Evolutionary conservation across 768 basidiomycete species (phyloP).

Genomic region (Cystofilobasidium capitatum): DNA sequence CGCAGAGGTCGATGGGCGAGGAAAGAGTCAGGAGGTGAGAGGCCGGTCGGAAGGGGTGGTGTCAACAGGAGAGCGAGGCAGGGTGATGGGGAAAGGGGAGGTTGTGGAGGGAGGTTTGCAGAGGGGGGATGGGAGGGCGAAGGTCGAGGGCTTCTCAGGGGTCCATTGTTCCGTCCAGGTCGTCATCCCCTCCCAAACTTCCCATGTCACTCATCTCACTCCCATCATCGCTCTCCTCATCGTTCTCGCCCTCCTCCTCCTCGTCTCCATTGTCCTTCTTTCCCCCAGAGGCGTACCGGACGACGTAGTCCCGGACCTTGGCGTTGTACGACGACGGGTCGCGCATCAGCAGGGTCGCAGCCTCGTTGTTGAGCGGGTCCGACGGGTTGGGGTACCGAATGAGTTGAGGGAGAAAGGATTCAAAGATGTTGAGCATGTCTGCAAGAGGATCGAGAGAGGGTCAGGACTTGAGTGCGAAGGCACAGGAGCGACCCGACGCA

Average conservation of each 20-base stretch:
- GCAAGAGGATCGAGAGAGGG: background rate
- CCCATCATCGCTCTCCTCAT: constrained; percentile 54
- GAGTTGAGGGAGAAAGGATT: constrained; percentile 93
- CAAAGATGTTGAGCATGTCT: constrained; percentile 99
- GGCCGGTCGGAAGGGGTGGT: no score
- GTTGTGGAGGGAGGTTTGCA: no score
- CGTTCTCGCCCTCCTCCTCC: constrained; percentile 45
- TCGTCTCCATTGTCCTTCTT: constrained; percentile 39
- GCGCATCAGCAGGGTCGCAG: constrained; percentile 91
- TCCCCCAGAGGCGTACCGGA: constrained; percentile 83
- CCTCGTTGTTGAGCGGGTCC: constrained; percentile 95
- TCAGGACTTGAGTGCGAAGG: background rate
- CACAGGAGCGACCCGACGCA: constrained; percentile 42
- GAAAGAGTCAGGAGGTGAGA: no score
- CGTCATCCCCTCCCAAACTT: constrained; percentile 35
- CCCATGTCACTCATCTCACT: constrained; percentile 40
- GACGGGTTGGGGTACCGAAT: constrained; percentile 96
- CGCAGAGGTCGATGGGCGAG: no score
- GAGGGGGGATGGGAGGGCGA: no score
- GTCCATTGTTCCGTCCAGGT: constrained; percentile 24
- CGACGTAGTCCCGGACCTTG: constrained; percentile 96
- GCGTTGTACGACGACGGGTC: constrained; percentile 92
- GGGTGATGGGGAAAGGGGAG: no score
- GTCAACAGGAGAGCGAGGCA: no score
- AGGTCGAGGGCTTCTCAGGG: no score